phyloP scores from a whole-genome alignment of 208 protist species.

The Strigomonas oncopelti region DNA sequence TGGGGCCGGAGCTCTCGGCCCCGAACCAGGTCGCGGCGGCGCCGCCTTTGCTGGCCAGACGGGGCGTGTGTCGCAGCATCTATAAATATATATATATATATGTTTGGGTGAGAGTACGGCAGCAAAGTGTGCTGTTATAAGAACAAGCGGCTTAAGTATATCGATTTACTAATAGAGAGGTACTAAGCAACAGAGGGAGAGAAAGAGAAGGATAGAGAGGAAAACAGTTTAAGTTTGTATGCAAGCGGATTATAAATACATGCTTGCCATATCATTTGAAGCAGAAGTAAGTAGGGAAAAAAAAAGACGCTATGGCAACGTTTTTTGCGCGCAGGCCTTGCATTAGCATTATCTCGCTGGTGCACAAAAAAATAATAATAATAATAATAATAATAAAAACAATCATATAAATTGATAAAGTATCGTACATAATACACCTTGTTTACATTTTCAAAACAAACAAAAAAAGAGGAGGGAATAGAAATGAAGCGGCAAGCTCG shows the following conservation, averaged over 20 bases:
- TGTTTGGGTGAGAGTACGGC: no score
- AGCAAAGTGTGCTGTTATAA: no score
- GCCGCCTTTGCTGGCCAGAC: slow-evolving; percentile 12
- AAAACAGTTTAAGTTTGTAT: background rate
- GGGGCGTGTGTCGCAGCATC: no score
- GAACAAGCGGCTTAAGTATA: no score
- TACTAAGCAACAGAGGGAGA: background rate
- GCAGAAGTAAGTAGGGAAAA: background rate
- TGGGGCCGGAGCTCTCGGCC: slow-evolving; percentile 8
- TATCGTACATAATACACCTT: slow-evolving; percentile 9
- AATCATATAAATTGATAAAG: no score
- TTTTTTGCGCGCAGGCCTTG: background rate
- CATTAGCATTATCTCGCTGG: no score
- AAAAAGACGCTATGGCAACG: background rate
- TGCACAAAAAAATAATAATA: no score
- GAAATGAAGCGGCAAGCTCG: background rate
- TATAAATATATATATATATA: no score
- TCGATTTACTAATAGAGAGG: no score
- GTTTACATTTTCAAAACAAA: background rate
- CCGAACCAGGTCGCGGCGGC: slow-evolving; percentile 67
- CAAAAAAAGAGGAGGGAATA: background rate
- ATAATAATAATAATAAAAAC: no score
- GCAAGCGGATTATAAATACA: background rate
- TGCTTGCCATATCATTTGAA: background rate
- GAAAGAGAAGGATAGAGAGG: background rate